Evolutionary conservation across 768 basidiomycete species (phyloP), one percentile per base, ranked within the genome.

Genomic region (Agaricus subrufescens): DNA sequence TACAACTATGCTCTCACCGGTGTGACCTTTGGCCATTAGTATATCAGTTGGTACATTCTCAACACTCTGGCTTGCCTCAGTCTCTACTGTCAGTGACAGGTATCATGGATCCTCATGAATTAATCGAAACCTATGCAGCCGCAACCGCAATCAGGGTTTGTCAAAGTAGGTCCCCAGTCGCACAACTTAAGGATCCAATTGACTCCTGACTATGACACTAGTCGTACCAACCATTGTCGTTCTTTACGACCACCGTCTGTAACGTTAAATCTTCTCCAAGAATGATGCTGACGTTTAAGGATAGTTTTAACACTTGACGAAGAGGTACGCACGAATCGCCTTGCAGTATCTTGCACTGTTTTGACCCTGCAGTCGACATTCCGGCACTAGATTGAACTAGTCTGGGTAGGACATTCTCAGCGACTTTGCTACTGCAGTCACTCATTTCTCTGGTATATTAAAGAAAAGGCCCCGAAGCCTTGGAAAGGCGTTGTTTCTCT

Each of bases 221-320:
- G 65, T 64, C 11, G 58, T 63, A 46, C 61, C 62, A 11, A 61
- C 61, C 39, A 54, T 63, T 38, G 60, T 63, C 49, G 48, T 59
- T 46, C 53, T 54, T 54, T 46, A 54, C 38, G 45, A 54, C 14
- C 45, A 47, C 27, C 46, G 45, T 48, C 9, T 14, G 53, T 11
- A 39, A 31, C 37, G 6, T 50, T 29, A 1, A 46, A 3, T n/a
- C 19, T 38, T 12, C n/a, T 38, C 27, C 34, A 7, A n/a, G 40
- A 46, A 38, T 19, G 26, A 34, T 11, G 26, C 37, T 37, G 26
- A 27, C 45, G 4, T 29, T 14, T 12, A 31, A 12, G 23, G 19
- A 10, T 54, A 69, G 68, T 67, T 25, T 65, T 68, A 26, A 68
- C 69, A n/a, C 54, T 69, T 25, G 63, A 67, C 50, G 58, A 55